Percentiles rank a stretch among this genome's conserved stretches.
These are phyloP conservation scores for Termitomyces sp. DNA, from an alignment of 768 basidiomycete genomes.

Conservation along the genomic window DNA sequence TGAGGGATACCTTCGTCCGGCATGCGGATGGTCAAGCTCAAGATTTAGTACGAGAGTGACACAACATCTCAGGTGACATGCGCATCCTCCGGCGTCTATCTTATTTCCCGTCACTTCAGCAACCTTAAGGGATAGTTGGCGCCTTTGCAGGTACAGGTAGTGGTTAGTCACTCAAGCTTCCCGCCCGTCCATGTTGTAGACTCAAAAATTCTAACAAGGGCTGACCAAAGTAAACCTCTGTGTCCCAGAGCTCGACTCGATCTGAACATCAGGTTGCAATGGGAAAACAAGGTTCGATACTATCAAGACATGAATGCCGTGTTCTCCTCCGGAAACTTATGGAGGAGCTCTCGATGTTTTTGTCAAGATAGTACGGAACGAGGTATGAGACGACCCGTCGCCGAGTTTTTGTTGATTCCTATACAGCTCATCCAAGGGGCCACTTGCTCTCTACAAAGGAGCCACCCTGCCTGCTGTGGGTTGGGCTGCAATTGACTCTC, in stretches of 20 bases:
- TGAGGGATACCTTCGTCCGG: conserved; percentile 9
- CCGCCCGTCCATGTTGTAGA: neutral
- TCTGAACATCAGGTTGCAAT: conserved; percentile 49
- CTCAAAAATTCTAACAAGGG: conserved; percentile 22
- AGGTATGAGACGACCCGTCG: conserved; percentile 32
- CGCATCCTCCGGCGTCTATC: neutral
- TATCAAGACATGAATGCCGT: conserved; percentile 68
- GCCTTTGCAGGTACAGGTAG: conserved; percentile 57
- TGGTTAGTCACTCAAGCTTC: conserved; percentile 29
- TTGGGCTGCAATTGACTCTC: conserved; percentile 69
- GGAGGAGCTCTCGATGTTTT: conserved; percentile 56
- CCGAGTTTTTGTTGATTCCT: neutral
- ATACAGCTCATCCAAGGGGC: conserved; percentile 31
- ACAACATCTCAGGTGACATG: neutral
- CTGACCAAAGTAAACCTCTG: conserved; percentile 39
- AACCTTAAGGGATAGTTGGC: conserved; percentile 44
- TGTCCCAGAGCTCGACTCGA: neutral
- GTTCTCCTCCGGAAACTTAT: conserved; percentile 59
- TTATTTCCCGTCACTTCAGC: conserved; percentile 2
- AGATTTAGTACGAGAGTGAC: neutral
- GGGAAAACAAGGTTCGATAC: conserved; percentile 53
- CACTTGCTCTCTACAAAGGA: conserved; percentile 68
- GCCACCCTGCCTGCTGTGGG: conserved; percentile 68
- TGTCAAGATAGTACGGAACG: conserved; percentile 49
- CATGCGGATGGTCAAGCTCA: conserved; percentile 9